phyloP scores from a whole-genome alignment of 345 rosid species.

The sweet orange (Citrus sinensis) region DNA sequence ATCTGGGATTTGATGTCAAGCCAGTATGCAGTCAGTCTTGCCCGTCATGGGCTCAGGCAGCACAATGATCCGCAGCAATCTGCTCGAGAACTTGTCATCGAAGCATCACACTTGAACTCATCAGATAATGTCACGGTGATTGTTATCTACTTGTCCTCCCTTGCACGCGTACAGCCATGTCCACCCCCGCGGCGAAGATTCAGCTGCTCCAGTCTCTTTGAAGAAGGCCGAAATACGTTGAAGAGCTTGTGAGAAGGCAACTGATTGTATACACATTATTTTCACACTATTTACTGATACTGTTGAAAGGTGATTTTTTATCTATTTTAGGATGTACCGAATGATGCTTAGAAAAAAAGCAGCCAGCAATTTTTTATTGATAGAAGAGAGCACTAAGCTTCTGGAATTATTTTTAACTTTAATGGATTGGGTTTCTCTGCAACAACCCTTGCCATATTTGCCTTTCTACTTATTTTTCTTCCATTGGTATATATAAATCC shows the following conservation, averaged over 20 bases:
- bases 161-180: constrained; percentile 26
- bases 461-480: too few species aligned
- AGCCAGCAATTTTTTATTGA: constrained; percentile 47
- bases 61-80: constrained; percentile 51
- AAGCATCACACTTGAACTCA: constrained; percentile 50
- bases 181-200: constrained; percentile 44
- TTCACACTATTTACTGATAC: constrained; percentile 11
- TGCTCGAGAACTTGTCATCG: constrained; percentile 55
- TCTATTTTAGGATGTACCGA: constrained; percentile 47
- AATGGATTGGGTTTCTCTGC: background rate
- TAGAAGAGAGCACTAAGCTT: constrained; percentile 7
- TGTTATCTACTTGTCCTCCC: constrained; percentile 41
- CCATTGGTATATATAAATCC: background rate
- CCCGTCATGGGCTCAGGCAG: constrained; percentile 52
- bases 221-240: constrained; percentile 51
- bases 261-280: constrained; percentile 33
- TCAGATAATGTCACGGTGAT: constrained; percentile 52
- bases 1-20: constrained; percentile 85
- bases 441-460: background rate
- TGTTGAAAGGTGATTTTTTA: constrained; percentile 3
- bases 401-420: background rate
- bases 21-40: constrained; percentile 68
- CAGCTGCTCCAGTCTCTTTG: constrained; percentile 36
- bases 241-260: constrained; percentile 53
- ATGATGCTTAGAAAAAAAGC: constrained; percentile 28